phyloP scores from a whole-genome alignment of 345 rosid species.

The Geranium brycei region DNA sequence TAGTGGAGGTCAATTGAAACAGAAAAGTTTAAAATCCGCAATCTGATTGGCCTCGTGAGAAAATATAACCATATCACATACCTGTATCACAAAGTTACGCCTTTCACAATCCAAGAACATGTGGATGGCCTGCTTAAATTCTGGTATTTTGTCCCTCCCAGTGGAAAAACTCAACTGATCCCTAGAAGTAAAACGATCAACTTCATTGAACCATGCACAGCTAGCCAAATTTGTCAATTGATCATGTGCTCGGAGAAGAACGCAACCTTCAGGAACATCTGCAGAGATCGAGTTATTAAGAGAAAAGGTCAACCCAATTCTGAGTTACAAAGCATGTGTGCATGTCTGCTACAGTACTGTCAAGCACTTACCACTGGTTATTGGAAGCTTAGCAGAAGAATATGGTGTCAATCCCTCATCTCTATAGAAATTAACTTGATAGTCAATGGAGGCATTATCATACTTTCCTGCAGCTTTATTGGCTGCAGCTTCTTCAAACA shows the following conservation, averaged over 20 bases:
- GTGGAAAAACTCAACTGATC: constrained; percentile 82
- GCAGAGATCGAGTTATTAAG: constrained; percentile 12
- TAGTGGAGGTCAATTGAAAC: neutral
- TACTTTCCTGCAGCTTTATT: constrained; percentile 83
- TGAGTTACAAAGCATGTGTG: neutral
- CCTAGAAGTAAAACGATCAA: constrained; percentile 77
- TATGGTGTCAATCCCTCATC: constrained; percentile 76
- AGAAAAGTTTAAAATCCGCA: neutral
- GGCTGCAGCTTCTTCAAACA: constrained; percentile 76
- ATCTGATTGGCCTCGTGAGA: neutral
- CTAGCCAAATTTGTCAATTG: constrained; percentile 68
- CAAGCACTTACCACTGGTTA: constrained; percentile 59
- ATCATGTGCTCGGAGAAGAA: constrained; percentile 65
- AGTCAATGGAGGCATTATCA: constrained; percentile 65
- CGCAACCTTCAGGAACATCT: constrained; percentile 99
- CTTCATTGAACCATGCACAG: constrained; percentile 95
- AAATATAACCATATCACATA: constrained; percentile 12
- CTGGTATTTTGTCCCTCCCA: constrained; percentile 75
- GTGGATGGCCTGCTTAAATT: constrained; percentile 51
- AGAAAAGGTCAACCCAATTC: constrained; percentile 4
- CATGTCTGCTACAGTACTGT: neutral
- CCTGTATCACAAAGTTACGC: constrained; percentile 87
- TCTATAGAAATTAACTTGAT: constrained; percentile 62
- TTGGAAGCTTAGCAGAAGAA: constrained; percentile 63
- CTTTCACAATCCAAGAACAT: constrained; percentile 93